Evolutionary conservation across 345 rosid species (phyloP), one percentile per base, ranked within the genome.

Genomic region (Arabis hirsuta): DNA sequence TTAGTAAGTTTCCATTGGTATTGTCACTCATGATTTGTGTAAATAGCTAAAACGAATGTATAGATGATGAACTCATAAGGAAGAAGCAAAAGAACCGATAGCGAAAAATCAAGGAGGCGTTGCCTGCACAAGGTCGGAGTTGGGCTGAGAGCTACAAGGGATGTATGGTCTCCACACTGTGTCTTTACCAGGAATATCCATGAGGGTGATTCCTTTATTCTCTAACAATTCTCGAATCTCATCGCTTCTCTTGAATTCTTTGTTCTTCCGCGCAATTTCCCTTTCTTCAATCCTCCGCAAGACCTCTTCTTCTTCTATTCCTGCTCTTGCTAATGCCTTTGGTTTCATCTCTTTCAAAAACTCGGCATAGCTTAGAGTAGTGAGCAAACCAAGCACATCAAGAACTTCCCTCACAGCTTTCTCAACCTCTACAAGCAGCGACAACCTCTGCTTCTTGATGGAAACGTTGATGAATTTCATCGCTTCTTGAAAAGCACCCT

Each of bases 141-240:
- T 56, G 42, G 78, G 48, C 16, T 67, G 62, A n/a, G 67, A 67
- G 34, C 7, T 31, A 31, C 34, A 31, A 52, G 90, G 90, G 26
- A 86, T 67, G 11, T 94, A 90, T 5, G 98, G 97, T 59, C 96
- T 84, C 96, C 97, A 94, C 19, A 82, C 73, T 2, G 95, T 91
- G 63, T 83, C 90, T 26, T 77, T 76, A 16, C 97, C 97, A 11
- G 62, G 44, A 38, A 81, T 55, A 83, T 94, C 97, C 98, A 91
- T 89, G 0, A 94, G 81, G 1, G 90, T 90, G 73, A 91, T 87
- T 34, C 98, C 97, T 65, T 88, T 74, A 11, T 48, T 57, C 29
- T 83, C 61, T 70, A 94, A 67, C 12, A 81, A 82, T n/a, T 83
- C 82, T 81, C 98, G 85, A 44, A 89, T 84, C 78, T 80, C 76